Percentiles rank a stretch among this genome's conserved stretches.
phyloP scores from a whole-genome alignment of 2,329 filamentous ascomycete genomes.

The Arthrobotrys megalospora region DNA sequence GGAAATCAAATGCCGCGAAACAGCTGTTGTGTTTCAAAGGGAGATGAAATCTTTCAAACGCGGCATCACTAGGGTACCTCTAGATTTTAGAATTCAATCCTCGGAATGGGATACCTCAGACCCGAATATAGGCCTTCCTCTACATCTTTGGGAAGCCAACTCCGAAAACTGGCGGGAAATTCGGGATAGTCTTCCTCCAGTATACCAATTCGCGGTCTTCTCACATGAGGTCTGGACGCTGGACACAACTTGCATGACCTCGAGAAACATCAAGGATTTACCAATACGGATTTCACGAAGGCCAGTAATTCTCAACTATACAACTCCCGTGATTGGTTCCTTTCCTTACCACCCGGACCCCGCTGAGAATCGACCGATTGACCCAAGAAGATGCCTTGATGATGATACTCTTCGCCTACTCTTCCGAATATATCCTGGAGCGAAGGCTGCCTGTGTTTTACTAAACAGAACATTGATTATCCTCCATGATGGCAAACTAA shows the following conservation, averaged over 20 bases:
- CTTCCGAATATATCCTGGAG: constrained; percentile 33
- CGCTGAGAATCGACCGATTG: constrained; percentile 1
- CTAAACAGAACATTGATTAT: constrained; percentile 30
- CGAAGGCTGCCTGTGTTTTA: constrained; percentile 32
- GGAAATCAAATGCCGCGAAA: too few relatives aligned
- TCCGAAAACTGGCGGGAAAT: constrained; percentile 33
- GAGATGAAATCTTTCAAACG: too few relatives aligned
- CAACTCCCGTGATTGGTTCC: constrained; percentile 14
- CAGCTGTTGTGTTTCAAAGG: too few relatives aligned
- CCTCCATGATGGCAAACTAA: constrained; percentile 31
- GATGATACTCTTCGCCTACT: constrained; percentile 28
- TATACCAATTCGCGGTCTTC: constrained; percentile 17
- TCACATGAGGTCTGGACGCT: constrained; percentile 36
- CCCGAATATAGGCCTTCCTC: neutral
- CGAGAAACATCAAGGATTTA: constrained; percentile 1
- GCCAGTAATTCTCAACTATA: constrained; percentile 36
- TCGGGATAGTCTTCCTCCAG: constrained; percentile 4
- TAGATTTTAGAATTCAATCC: too few relatives aligned
- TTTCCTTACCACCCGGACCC: constrained; percentile 24
- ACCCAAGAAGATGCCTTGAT: constrained; percentile 26
- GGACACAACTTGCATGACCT: constrained; percentile 20
- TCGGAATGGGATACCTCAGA: too few relatives aligned
- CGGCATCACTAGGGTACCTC: too few relatives aligned
- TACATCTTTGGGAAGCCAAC: neutral
- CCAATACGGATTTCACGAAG: constrained; percentile 29